A percentile compares a stretch with the other conserved stretches of the same genome.
Evolutionary conservation across 371 early-diverging fungal species (phyloP).

Genomic region (Apophysomyces variabilis): DNA sequence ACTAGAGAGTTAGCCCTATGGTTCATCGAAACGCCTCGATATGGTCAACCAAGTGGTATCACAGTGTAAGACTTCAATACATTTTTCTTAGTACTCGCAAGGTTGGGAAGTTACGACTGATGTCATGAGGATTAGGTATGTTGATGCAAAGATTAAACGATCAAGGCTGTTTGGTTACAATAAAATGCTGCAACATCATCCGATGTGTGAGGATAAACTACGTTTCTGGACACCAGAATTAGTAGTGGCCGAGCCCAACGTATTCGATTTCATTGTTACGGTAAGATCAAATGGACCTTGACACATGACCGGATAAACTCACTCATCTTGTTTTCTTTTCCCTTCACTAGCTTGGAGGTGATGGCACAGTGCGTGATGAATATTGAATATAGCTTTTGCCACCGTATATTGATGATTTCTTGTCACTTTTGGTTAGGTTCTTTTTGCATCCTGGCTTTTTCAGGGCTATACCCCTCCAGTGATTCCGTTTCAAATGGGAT

Average conservation of each 20-base stretch:
- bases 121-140: conserved; percentile 45
- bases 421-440: conserved; percentile 80
- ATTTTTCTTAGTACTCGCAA: background rate
- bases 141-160: conserved; percentile 68
- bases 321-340: background rate
- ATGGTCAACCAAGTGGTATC: conserved; percentile 55
- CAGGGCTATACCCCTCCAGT: conserved; percentile 91
- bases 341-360: conserved; percentile 74
- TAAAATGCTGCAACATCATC: conserved; percentile 37
- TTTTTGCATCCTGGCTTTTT: conserved; percentile 92
- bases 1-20: conserved; percentile 84
- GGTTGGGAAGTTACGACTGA: too few species aligned
- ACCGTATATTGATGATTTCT: conserved; percentile 67
- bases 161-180: conserved; percentile 62
- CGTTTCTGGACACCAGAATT: conserved; percentile 84
- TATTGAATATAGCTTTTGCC: background rate
- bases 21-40: conserved; percentile 65
- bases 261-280: conserved; percentile 82
- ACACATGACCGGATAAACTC: background rate
- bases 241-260: conserved; percentile 67
- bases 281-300: conserved; percentile 30
- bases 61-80: conserved; percentile 56
- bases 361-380: conserved; percentile 78
- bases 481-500: conserved; percentile 89
- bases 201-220: conserved; percentile 39